phyloP scores from a whole-genome alignment of 2,329 filamentous ascomycete species.

The Aspergillus ochraceoroseus region DNA sequence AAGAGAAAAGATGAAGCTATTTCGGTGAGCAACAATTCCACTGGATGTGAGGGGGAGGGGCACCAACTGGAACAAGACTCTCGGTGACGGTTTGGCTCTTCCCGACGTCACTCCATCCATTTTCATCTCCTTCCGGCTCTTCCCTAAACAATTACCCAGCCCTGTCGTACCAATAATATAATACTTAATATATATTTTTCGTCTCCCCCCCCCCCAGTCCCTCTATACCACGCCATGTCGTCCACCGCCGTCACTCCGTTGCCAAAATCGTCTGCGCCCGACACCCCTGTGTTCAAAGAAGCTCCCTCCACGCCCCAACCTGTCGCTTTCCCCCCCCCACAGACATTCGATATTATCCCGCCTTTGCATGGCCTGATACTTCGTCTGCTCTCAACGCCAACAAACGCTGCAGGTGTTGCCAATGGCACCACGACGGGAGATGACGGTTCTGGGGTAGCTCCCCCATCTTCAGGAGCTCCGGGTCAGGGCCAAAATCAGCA shows the following conservation, averaged over 20 bases:
- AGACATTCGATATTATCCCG: conserved; percentile 79
- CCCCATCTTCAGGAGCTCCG: conserved; percentile 14
- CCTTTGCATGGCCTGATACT: conserved; percentile 73
- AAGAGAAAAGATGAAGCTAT: conserved; percentile 17
- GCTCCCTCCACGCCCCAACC: conserved; percentile 45
- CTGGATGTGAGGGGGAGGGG: conserved; percentile 23
- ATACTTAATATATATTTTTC: conserved; percentile 14
- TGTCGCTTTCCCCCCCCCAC: conserved; percentile 63
- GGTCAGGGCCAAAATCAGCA: conserved; percentile 23
- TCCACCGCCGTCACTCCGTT: conserved; percentile 40
- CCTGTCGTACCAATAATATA: no score
- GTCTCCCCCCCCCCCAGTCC: conserved; percentile 18
- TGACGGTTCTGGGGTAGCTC: conserved; percentile 25
- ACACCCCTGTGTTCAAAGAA: conserved; percentile 32
- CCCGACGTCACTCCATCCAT: conserved; percentile 38
- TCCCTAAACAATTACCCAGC: conserved; percentile 33
- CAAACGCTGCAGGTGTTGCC: conserved; percentile 39
- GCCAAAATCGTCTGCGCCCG: conserved; percentile 38
- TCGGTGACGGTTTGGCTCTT: conserved; percentile 34
- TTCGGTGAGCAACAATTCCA: conserved; percentile 27
- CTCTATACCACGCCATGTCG: conserved; percentile 37
- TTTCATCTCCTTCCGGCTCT: conserved; percentile 32
- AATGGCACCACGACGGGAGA: conserved; percentile 26
- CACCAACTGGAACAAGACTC: no score
- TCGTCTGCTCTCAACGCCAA: conserved; percentile 57